Percentiles rank a stretch among this genome's conserved stretches.
Conservation (phyloP, 805 yeast species). For the Suhomyces sp. region DNA sequence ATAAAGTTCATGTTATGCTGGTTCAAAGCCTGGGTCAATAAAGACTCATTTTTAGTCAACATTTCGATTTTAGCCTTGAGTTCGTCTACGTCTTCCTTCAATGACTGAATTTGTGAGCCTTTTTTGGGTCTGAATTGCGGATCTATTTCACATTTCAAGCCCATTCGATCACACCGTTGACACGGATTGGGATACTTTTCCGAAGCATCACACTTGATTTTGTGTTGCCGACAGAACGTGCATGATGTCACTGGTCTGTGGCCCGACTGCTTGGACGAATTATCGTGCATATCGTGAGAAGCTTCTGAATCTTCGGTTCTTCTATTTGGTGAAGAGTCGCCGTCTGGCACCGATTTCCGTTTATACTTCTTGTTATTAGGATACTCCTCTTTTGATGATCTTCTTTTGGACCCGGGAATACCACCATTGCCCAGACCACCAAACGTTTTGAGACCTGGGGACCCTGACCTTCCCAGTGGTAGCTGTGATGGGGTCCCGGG, state of each 20-base stretch:
- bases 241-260: conserved; percentile 91
- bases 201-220: conserved; percentile 88
- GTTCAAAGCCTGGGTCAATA: conserved; percentile 62
- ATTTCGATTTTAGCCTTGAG: conserved; percentile 68
- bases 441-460: not conserved
- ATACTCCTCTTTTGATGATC: conserved; percentile 9
- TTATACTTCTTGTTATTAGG: conserved; percentile 10
- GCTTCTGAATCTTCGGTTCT: conserved; percentile 1
- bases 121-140: conserved; percentile 89
- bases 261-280: conserved; percentile 30
- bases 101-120: conserved; percentile 82
- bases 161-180: conserved; percentile 77
- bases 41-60: conserved; percentile 58
- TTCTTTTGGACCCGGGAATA: conserved; percentile 11
- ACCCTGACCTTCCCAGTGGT: not conserved
- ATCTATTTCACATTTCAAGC: conserved; percentile 79
- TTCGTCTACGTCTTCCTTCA: conserved; percentile 83
- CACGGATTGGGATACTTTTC: conserved; percentile 81
- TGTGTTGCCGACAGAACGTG: conserved; percentile 92
- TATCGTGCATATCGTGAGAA: conserved; percentile 3
- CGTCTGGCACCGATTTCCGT: conserved; percentile 5
- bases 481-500: conserved; percentile 13
- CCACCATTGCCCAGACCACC: not conserved
- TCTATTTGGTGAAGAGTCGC: not conserved
- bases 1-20: conserved; percentile 36